Conservation (phyloP, 768 basidiomycete genomes). For the Pulveroboletus frians region DNA sequence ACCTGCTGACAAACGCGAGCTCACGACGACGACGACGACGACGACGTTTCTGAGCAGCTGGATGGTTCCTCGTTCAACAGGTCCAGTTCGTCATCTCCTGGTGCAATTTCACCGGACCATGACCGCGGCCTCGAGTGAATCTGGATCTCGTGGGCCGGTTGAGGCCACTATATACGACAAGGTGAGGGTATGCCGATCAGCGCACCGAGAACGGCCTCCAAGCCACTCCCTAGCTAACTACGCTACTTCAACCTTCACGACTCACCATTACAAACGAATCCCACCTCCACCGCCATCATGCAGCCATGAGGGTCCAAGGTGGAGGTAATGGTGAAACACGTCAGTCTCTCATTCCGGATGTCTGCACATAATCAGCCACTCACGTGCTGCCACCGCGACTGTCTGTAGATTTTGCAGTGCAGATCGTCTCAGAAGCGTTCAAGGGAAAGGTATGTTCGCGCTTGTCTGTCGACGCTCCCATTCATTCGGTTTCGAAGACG, state of each 20-base stretch:
- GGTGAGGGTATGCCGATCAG: constrained; percentile 34
- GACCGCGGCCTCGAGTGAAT: constrained; percentile 23
- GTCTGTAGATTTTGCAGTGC: constrained; percentile 65
- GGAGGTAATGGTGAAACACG: constrained; percentile 76
- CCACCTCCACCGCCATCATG: constrained; percentile 80
- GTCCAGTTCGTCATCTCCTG: constrained; percentile 17
- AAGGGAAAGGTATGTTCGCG: constrained; percentile 56
- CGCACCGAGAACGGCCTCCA: constrained; percentile 18
- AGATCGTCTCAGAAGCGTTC: constrained; percentile 69
- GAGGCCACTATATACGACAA: constrained; percentile 59
- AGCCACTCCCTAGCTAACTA: constrained; percentile 48
- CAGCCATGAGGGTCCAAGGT: constrained; percentile 67
- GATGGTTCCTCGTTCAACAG: constrained; percentile 25
- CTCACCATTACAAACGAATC: constrained; percentile 77
- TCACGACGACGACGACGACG: too few species aligned
- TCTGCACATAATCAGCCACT: constrained; percentile 13
- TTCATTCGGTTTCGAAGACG: constrained; percentile 38
- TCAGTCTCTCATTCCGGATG: constrained; percentile 39
- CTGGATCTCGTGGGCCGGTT: constrained; percentile 41
- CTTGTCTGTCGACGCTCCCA: constrained; percentile 6
- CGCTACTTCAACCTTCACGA: constrained; percentile 54
- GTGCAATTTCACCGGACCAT: constrained; percentile 23
- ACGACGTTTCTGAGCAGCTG: constrained; percentile 10
- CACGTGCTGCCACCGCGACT: constrained; percentile 20
- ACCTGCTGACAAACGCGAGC: constrained; percentile 14